Evolutionary conservation across 805 yeast genomes (phyloP), one percentile per base, ranked within the genome.

Genomic region (Candida maltosa): DNA sequence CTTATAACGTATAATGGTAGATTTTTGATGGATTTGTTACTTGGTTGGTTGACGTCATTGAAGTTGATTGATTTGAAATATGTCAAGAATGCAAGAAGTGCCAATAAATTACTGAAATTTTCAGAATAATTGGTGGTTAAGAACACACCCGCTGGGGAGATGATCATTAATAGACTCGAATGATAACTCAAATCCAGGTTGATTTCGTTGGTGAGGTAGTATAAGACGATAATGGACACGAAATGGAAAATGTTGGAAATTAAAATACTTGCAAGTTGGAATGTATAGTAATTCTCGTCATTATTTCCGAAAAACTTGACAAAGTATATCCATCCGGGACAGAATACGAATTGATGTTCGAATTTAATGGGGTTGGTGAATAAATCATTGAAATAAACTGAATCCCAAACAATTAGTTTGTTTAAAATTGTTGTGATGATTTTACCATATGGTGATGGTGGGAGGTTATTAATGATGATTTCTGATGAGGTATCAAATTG

Each of bases 261-360:
- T 6, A 28, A 5, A 3, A 34, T 17, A 26, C 38, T 34, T 4
- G n/a, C 17, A 18, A 34, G 28, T 52, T 31, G 27, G 11, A 20
- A 18, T 32, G 22, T 24, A 20, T 35, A 38, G 22, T 38, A 38
- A 16, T 25, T 42, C 6, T 35, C 34, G 6, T 49, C 58, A n/a
- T n/a, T n/a, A n/a, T n/a, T n/a, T n/a, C n/a, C n/a, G 23, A 44
- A 29, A 19, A 23, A 43, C 29, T 46, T 52, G 3, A 83, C 57
- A 3, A 80, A 30, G 16, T 75, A 51, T 65, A 82, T 71, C 95
- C 96, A 91, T 2, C 77, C 51, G 8, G 84, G 84, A 18, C 94
- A 79, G 54, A 87, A 91, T 4, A 94, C 97, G 70, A 77, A 84
- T 58, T 88, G 95, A 55, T 91, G 96, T 58, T 91, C 97, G 57